Percentiles rank a stretch among this genome's conserved stretches.
These are phyloP conservation scores for Singerocomus inundabilis DNA, from an alignment of 1,284 basidiomycete species.

Conservation along the genomic window DNA sequence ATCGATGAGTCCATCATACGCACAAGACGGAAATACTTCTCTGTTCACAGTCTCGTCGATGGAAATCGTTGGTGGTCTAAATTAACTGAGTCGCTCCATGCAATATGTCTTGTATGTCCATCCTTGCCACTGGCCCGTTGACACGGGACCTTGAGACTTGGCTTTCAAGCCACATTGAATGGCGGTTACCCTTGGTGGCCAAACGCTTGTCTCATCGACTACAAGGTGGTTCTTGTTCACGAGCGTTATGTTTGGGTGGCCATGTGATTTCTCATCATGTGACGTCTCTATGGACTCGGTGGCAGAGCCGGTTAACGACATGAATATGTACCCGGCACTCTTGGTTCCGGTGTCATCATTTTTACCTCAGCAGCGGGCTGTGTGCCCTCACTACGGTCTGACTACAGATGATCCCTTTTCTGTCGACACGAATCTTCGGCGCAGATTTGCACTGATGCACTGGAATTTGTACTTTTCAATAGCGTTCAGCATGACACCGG, in stretches of 20 bases:
- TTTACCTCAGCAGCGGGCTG: conserved; percentile 54
- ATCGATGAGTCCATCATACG: no score
- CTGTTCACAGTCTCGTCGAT: no score
- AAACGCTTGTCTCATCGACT: conserved; percentile 50
- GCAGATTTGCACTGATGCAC: conserved; percentile 55
- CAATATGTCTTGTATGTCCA: conserved; percentile 30
- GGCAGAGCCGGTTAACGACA: no score
- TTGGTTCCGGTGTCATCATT: conserved; percentile 58
- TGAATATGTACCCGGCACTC: conserved; percentile 49
- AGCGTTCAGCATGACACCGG: no score
- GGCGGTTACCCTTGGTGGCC: conserved; percentile 47
- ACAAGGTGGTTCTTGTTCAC: conserved; percentile 55
- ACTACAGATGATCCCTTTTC: conserved; percentile 59
- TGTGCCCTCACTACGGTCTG: conserved; percentile 52
- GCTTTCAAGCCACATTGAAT: conserved; percentile 49
- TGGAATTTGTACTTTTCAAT: conserved; percentile 57
- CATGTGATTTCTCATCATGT: conserved; percentile 53
- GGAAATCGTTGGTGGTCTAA: no score
- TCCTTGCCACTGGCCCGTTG: background rate
- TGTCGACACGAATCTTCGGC: conserved; percentile 41
- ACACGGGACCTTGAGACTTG: conserved; percentile 36
- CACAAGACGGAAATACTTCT: no score
- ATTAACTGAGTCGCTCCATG: no score
- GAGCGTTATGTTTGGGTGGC: conserved; percentile 68
- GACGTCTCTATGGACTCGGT: conserved; percentile 55